These are phyloP conservation scores for Prunella vulgaris DNA, from an alignment of 257 asterid genomes.

Conservation along the genomic window DNA sequence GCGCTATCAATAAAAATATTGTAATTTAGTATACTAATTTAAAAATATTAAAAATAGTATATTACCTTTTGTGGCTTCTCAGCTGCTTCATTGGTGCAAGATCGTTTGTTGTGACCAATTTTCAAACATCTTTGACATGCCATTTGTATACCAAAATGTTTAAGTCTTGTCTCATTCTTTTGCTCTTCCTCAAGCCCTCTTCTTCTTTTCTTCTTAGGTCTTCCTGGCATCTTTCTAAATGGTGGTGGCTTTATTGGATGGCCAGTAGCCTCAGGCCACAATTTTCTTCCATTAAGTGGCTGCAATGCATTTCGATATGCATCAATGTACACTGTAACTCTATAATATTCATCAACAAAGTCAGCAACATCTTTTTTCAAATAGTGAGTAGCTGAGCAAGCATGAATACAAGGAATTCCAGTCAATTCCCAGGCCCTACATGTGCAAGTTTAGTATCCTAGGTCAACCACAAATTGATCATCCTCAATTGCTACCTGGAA, in stretches of 20 bases:
- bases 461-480: neutral
- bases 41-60: neutral
- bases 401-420: slow-evolving; percentile 11
- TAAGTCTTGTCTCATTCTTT: neutral
- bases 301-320: neutral
- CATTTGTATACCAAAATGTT: neutral
- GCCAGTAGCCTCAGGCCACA: neutral
- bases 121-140: neutral
- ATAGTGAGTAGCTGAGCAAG: neutral
- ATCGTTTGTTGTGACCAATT: neutral
- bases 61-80: neutral
- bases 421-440: neutral
- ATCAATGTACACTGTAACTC: neutral
- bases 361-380: neutral
- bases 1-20: neutral
- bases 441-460: neutral
- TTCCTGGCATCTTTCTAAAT: neutral
- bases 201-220: neutral
- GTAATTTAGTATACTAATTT: too few relatives aligned
- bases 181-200: neutral
- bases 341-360: neutral
- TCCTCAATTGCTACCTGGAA: neutral
- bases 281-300: neutral
- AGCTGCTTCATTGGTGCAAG: neutral
- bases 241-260: slow-evolving; percentile 7